These are phyloP conservation scores for Aspergillus ostianus DNA, from an alignment of 495 filamentous ascomycete genomes.

Conservation along the genomic window DNA sequence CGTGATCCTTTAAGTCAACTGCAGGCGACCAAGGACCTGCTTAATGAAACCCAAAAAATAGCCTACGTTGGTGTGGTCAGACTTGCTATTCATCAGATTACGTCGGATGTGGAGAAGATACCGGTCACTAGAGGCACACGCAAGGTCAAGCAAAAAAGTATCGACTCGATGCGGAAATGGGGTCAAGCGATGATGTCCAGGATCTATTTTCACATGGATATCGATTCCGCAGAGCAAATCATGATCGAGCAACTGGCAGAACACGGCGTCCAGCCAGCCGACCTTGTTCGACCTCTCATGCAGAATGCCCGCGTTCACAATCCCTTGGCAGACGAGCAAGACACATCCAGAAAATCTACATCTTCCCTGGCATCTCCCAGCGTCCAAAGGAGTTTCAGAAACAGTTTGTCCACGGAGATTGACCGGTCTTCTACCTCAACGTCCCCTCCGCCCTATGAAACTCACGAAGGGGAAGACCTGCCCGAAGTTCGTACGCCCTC, in stretches of 20 bases:
- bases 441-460: conserved; percentile 70
- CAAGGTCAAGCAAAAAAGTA: conserved; percentile 64
- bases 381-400: conserved; percentile 24
- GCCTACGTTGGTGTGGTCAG: conserved; percentile 91
- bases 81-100: conserved; percentile 75
- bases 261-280: conserved; percentile 81
- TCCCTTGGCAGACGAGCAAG: conserved; percentile 64
- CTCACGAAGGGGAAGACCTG: conserved; percentile 66
- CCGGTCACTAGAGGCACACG: conserved; percentile 53
- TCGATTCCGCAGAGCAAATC: conserved; percentile 81
- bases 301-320: conserved; percentile 92
- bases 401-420: conserved; percentile 30
- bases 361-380: conserved; percentile 32
- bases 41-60: conserved; percentile 94
- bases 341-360: conserved; percentile 26
- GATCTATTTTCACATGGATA: conserved; percentile 94
- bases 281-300: conserved; percentile 85
- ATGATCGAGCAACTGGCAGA: conserved; percentile 98
- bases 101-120: conserved; percentile 59
- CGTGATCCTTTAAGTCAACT: conserved; percentile 86
- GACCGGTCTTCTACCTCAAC: conserved; percentile 34
- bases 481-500: conserved; percentile 76
- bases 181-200: conserved; percentile 95
- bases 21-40: conserved; percentile 90
- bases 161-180: conserved; percentile 90